Percentiles rank a stretch among this genome's conserved stretches.
phyloP scores from a whole-genome alignment of 306 rosid species.

The Luffa acutangula region DNA sequence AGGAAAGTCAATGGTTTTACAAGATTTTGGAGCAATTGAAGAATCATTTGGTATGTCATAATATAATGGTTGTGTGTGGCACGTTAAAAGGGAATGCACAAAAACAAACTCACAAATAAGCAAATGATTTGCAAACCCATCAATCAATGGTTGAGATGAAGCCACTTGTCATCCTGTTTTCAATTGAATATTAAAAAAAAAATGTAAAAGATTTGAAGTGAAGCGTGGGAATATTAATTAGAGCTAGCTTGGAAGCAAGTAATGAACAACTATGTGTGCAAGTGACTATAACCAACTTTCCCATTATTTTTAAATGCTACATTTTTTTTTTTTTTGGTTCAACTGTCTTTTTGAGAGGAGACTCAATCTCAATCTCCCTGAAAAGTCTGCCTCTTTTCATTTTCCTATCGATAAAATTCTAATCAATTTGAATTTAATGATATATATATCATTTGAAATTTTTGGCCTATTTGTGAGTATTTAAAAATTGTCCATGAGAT shows the following conservation, averaged over 20 bases:
- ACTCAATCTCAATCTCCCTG: neutral
- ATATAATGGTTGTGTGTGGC: slow-evolving; percentile 5
- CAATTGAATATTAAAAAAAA: neutral
- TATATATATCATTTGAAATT: neutral
- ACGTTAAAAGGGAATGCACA: neutral
- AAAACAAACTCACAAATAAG: neutral
- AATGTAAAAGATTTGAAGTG: slow-evolving; percentile 2
- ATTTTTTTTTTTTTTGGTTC: neutral
- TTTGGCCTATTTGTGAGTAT: neutral
- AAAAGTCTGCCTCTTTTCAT: neutral
- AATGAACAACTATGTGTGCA: slow-evolving; percentile 18
- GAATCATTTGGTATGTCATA: neutral
- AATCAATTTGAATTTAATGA: neutral
- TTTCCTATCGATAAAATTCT: neutral
- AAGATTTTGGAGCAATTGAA: neutral
- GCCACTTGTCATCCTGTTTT: neutral
- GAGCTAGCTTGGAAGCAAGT: slow-evolving; percentile 25
- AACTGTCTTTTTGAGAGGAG: neutral
- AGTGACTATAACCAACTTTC: slow-evolving; percentile 15
- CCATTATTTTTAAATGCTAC: neutral
- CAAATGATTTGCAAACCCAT: neutral
- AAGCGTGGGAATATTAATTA: slow-evolving; percentile 6
- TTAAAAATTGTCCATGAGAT: neutral
- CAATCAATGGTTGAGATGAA: neutral
- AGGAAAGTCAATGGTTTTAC: slow-evolving; percentile 7